Evolutionary conservation across 1,284 basidiomycete genomes (phyloP).

Genomic region (Naganishia sp.): DNA sequence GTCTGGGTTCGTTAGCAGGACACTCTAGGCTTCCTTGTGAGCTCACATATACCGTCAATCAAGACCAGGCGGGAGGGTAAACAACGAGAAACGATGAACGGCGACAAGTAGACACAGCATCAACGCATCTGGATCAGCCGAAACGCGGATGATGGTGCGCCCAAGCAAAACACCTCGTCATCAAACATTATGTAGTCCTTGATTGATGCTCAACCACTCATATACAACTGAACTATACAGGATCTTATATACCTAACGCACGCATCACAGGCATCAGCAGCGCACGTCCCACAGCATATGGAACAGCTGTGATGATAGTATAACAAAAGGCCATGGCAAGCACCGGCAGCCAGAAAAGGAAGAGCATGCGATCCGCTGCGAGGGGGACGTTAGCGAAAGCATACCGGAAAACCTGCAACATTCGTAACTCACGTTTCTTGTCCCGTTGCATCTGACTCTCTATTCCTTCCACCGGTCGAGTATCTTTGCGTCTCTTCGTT

Average conservation of each 20-base stretch:
- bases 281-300: slow-evolving; percentile 28
- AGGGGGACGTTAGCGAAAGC: slow-evolving; percentile 23
- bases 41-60: too few relatives aligned
- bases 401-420: slow-evolving; percentile 27
- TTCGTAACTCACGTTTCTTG: slow-evolving; percentile 63
- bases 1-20: too few relatives aligned
- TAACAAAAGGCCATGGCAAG: slow-evolving; percentile 53
- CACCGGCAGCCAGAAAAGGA: slow-evolving; percentile 92
- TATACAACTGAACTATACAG: neutral
- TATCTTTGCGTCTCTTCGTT: slow-evolving; percentile 21
- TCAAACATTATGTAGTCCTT: too few relatives aligned
- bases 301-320: slow-evolving; percentile 31
- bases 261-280: slow-evolving; percentile 24
- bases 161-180: too few relatives aligned
- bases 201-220: neutral
- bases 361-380: slow-evolving; percentile 85
- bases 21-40: too few relatives aligned
- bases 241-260: slow-evolving; percentile 4
- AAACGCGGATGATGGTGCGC: too few relatives aligned
- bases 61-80: neutral
- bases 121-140: too few relatives aligned
- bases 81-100: neutral
- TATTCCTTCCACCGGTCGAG: slow-evolving; percentile 12
- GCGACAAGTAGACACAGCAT: too few relatives aligned
- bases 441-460: slow-evolving; percentile 11